Percentiles rank a stretch among this genome's conserved stretches.
Conservation (phyloP, 768 basidiomycete genomes). For the Mycena indigotica region DNA sequence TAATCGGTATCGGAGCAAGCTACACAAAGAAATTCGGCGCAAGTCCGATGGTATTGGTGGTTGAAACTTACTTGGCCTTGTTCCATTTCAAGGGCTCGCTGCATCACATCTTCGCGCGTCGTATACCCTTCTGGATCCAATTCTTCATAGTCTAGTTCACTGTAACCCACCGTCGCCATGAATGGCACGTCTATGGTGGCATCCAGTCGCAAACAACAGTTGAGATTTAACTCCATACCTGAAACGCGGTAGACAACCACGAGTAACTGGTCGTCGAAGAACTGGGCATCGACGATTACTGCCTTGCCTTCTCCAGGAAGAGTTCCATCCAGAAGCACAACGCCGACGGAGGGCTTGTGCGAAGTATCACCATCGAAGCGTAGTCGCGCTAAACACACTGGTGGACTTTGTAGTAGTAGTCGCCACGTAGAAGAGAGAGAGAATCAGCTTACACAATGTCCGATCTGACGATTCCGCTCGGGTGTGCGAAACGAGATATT, state of each 20-base stretch:
- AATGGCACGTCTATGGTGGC: constrained; percentile 53
- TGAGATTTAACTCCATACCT: constrained; percentile 40
- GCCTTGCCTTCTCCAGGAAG: constrained; percentile 43
- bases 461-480: constrained; percentile 40
- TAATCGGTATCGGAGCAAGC: constrained; percentile 58
- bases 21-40: constrained; percentile 41
- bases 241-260: constrained; percentile 62
- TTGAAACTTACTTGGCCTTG: constrained; percentile 60
- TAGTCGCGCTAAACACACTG: constrained; percentile 62
- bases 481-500: constrained; percentile 56
- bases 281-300: constrained; percentile 65
- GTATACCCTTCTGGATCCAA: constrained; percentile 51
- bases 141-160: constrained; percentile 59
- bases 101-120: constrained; percentile 69
- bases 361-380: constrained; percentile 46
- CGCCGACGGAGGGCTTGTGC: constrained; percentile 43
- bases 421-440: constrained; percentile 19
- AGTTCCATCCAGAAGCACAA: constrained; percentile 59
- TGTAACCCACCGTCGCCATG: constrained; percentile 67
- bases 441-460: constrained; percentile 40
- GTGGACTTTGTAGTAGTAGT: constrained; percentile 31
- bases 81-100: constrained; percentile 54
- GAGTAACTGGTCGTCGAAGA: constrained; percentile 76
- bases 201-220: constrained; percentile 34
- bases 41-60: constrained; percentile 27